phyloP scores from a whole-genome alignment of 768 basidiomycete genomes.

The Hysterangium stoloniferum region DNA sequence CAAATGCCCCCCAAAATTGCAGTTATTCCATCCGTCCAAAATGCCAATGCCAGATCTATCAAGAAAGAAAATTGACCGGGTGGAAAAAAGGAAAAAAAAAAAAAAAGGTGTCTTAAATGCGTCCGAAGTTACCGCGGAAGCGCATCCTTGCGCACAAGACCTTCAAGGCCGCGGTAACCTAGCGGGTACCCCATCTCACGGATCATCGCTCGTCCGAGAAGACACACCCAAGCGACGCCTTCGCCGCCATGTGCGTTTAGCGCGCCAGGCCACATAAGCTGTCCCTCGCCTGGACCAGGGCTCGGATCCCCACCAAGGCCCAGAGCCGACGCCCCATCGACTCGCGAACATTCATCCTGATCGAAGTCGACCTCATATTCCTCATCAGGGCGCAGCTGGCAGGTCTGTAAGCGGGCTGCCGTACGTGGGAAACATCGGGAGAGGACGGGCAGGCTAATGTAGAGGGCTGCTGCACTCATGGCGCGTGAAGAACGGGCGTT shows the following conservation, averaged over 20 bases:
- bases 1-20: no score
- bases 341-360: slow-evolving; percentile 48
- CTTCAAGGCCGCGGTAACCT: slow-evolving; percentile 64
- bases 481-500: slow-evolving; percentile 3
- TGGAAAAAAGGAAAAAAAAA: no score
- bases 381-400: slow-evolving; percentile 52
- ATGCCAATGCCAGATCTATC: no score
- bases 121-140: neutral
- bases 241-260: slow-evolving; percentile 49
- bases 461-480: slow-evolving; percentile 41
- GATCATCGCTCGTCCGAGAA: slow-evolving; percentile 83
- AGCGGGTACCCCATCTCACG: slow-evolving; percentile 70
- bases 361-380: slow-evolving; percentile 79
- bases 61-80: no score
- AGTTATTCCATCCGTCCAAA: no score
- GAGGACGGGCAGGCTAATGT: slow-evolving; percentile 59
- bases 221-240: slow-evolving; percentile 81
- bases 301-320: neutral
- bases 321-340: neutral
- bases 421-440: slow-evolving; percentile 69
- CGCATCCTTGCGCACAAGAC: slow-evolving; percentile 41
- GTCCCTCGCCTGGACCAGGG: slow-evolving; percentile 33
- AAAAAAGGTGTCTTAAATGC: no score
- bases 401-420: slow-evolving; percentile 63
- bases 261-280: slow-evolving; percentile 79